These are phyloP conservation scores for Citrus medica DNA, from an alignment of 345 rosid species.

Conservation along the genomic window DNA sequence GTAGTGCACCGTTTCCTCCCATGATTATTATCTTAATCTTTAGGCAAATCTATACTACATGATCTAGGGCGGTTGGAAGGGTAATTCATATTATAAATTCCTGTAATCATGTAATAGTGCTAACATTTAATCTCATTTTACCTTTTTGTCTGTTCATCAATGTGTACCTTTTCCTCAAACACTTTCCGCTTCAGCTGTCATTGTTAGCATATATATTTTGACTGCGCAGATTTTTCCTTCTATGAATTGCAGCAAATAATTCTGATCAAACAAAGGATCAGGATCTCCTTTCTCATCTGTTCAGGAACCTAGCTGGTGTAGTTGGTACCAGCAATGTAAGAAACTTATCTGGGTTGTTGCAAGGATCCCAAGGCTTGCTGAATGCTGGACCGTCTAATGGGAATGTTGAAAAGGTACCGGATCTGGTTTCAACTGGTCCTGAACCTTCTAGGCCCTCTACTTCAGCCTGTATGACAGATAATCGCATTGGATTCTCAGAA, in stretches of 20 bases:
- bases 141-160: background rate
- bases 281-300: constrained; percentile 55
- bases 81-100: background rate
- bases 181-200: background rate
- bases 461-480: constrained; percentile 28
- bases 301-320: constrained; percentile 49
- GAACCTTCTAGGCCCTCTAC: constrained; percentile 32
- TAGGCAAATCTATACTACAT: background rate
- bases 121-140: background rate
- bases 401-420: constrained; percentile 26
- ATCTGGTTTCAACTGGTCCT: constrained; percentile 17
- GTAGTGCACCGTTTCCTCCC: background rate
- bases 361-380: constrained; percentile 34
- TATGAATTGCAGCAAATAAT: constrained; percentile 43
- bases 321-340: constrained; percentile 30
- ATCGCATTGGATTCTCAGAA: constrained; percentile 18
- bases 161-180: background rate
- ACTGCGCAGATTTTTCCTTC: constrained; percentile 13
- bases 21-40: background rate
- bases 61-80: background rate
- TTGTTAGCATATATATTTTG: background rate
- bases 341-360: constrained; percentile 41
- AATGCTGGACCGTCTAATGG: constrained; percentile 28
- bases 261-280: constrained; percentile 53
- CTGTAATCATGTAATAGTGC: background rate